phyloP scores from a whole-genome alignment of 2,329 filamentous ascomycete genomes.

The Cadophora sp. region DNA sequence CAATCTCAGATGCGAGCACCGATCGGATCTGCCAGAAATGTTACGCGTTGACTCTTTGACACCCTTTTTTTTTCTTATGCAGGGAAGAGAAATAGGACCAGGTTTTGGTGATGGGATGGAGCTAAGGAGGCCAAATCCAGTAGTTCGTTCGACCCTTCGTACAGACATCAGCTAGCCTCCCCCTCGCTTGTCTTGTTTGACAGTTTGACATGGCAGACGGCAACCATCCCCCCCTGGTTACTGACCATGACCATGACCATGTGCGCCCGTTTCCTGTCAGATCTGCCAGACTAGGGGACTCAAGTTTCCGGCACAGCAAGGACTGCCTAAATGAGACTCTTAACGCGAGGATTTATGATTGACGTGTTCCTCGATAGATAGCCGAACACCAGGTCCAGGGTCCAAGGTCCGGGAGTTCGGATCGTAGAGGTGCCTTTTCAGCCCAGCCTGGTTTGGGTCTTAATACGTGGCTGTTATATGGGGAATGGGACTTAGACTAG shows the following conservation, averaged over 20 bases:
- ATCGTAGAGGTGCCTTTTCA: background rate
- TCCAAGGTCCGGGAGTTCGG: constrained; percentile 4
- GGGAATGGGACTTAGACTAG: background rate
- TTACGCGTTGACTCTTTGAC: constrained; percentile 4
- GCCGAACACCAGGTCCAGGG: background rate
- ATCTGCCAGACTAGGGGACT: background rate
- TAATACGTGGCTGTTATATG: constrained; percentile 1
- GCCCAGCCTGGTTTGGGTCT: background rate
- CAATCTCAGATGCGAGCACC: background rate
- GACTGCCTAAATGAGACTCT: background rate
- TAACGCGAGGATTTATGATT: background rate
- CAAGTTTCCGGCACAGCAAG: too few species aligned
- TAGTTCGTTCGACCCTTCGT: background rate
- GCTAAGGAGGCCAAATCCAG: background rate
- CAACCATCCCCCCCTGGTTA: background rate
- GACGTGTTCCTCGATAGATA: background rate
- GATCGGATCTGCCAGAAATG: constrained; percentile 15
- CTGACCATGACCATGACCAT: too few species aligned
- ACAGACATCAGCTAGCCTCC: too few species aligned
- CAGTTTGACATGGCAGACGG: background rate
- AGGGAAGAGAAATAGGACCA: background rate
- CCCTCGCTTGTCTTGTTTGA: too few species aligned
- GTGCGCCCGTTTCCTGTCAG: constrained; percentile 2
- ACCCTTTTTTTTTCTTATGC: background rate
- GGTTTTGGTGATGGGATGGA: background rate